Evolutionary conservation across 2,329 filamentous ascomycete genomes (phyloP).

Genomic region (Plectosphaerella cucumerina): DNA sequence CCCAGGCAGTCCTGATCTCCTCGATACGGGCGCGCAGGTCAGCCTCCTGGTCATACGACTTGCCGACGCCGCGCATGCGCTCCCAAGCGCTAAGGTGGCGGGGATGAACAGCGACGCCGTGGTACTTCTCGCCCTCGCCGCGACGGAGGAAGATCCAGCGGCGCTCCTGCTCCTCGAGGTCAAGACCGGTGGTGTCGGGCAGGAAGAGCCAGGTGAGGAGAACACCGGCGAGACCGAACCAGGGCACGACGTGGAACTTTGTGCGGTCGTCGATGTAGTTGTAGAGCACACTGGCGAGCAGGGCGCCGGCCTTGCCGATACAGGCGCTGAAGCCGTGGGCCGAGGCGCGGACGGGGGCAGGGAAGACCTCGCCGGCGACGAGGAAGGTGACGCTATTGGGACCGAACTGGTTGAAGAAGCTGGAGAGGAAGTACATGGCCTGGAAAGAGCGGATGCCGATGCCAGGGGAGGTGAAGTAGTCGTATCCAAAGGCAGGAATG

Average conservation of each 20-base stretch:
- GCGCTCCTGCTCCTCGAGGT: slow-evolving; percentile 95
- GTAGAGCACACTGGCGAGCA: slow-evolving; percentile 84
- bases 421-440: slow-evolving; percentile 96
- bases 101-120: slow-evolving; percentile 88
- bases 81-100: slow-evolving; percentile 88
- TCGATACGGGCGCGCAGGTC: slow-evolving; percentile 83
- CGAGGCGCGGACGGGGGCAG: slow-evolving; percentile 85
- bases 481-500: slow-evolving; percentile 81
- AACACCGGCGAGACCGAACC: slow-evolving; percentile 89
- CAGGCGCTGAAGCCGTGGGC: slow-evolving; percentile 95
- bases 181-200: slow-evolving; percentile 93
- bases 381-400: slow-evolving; percentile 97
- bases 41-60: slow-evolving; percentile 75
- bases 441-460: slow-evolving; percentile 81
- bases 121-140: slow-evolving; percentile 77
- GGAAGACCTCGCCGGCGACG: slow-evolving; percentile 93
- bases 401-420: slow-evolving; percentile 98
- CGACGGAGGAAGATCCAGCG: slow-evolving; percentile 84
- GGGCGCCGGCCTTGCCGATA: slow-evolving; percentile 81
- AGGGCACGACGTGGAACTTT: slow-evolving; percentile 90
- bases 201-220: slow-evolving; percentile 80
- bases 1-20: slow-evolving; percentile 70
- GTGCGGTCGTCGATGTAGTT: slow-evolving; percentile 85
- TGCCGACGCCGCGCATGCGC: slow-evolving; percentile 70
- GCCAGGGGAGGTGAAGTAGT: slow-evolving; percentile 69